Evolutionary conservation across 1,139 yeast genomes (phyloP), one percentile per base, ranked within the genome.

Genomic region (Geotrichum aggregatum): DNA sequence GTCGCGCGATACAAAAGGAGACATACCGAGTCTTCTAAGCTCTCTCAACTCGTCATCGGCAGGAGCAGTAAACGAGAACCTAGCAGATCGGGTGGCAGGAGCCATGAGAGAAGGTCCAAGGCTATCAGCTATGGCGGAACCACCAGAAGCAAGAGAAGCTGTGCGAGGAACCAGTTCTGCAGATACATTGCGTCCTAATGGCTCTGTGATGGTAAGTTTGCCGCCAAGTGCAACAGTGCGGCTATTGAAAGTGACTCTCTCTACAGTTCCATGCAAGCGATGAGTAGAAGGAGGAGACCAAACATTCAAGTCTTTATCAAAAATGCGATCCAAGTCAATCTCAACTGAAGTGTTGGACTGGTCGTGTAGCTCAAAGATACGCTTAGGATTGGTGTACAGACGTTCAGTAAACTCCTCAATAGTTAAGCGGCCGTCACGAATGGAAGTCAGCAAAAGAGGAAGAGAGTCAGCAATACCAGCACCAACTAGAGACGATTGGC

Each of bases 201-300:
- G 83, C 59, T 74, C 77, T 22, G 70, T 65, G 49, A 77, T 76
- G 58, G 85, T 75, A 49, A 87, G 71, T 55, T 78, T 78, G 61
- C 96, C 96, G 67, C 91, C 96, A 61, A 89, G 77, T 59, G 87
- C 84, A 56, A 84, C 87, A 54, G 96, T 86, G 67, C 83, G 83
- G 57, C 82, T 84, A 60, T 83, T 81, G 68, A 87, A 76, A 58
- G 83, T 78, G 51, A 92, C 98, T 68, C 98, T 82, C 71, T 88
- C 96, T 63, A 92, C 84, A 61, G 87, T 82, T 57, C 97, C 98
- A 58, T 73, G 76, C 65, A 86, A 74, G 50, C 75, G 72, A 59
- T 74, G 72, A 63, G 73, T 71, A 26, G 58, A 54, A 22, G 58
- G 54, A 56, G 84, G 83, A 52, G 83, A 73, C 78, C 82, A 80